Evolutionary conservation across 1,139 yeast species (phyloP), one percentile per base, ranked within the genome.

Genomic region (Suhomyces ambrosiae): DNA sequence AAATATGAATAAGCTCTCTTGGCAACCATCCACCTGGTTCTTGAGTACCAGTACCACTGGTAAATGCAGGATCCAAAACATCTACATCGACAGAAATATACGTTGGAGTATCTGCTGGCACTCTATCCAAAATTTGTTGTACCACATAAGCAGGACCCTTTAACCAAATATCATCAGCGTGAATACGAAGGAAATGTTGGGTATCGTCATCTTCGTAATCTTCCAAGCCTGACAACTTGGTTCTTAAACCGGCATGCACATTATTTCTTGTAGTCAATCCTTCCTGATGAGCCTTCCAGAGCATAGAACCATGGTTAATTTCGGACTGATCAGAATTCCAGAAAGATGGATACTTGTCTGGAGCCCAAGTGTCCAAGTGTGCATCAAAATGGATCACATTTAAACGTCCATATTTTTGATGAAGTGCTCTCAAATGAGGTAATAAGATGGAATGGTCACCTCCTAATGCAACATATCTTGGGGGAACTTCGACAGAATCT

Each of bases 21-120:
- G 90, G 83, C 35, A 83, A 65, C 75, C 87, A 76, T 38, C 94
- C 94, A 39, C 94, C 94, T 4, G 84, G 82, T 59, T 85, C 94
- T 45, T 82, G 86, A 3, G 94, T 85, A 7, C 94, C 94, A 1
- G 94, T 85, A 2, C 92, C 94, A 38, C 88, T 84, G 3, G 89
- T 87, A 50, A 80, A 74, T 2, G 84, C 87, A 2, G 92, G 92
- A 55, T 85, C 94, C 46, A 85, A 65, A n/a, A 82, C 87, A 57
- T 85, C 94, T 31, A 85, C 80, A 56, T 85, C 94, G 23, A 85
- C 83, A 9, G 86, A 79, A 27, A 85, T 64, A 52, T 82, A 85
- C 0, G 85, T 83, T 7, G 92, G 88, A 8, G 74, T 67, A 41
- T 79, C 76, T 11, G 58, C 53, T 0, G 84, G 82, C 19, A 81